A percentile compares a stretch with the other conserved stretches of the same genome.
Evolutionary conservation across 2,329 filamentous ascomycete genomes (phyloP).

Genomic region (Ophiosphaerella korrae): DNA sequence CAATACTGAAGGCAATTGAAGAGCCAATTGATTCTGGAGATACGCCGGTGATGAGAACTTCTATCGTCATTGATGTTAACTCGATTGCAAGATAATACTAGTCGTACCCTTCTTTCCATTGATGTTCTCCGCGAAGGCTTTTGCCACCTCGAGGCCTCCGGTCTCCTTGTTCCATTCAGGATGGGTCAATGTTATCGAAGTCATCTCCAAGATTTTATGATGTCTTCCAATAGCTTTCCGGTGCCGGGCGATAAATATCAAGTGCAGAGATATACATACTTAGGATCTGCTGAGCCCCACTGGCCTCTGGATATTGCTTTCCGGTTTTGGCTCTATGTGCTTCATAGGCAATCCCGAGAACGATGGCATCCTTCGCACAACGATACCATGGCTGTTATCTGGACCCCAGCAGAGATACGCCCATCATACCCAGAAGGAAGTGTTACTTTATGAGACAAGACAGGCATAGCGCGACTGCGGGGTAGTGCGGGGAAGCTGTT

Average conservation of each 20-base stretch:
- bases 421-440: neutral
- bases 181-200: conserved; percentile 38
- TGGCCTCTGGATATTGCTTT: too few species aligned
- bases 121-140: conserved; percentile 35
- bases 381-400: too few species aligned
- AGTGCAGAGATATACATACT: too few species aligned
- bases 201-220: conserved; percentile 1
- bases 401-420: too few species aligned
- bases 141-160: conserved; percentile 37
- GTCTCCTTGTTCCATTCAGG: conserved; percentile 40
- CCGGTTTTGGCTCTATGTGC: too few species aligned
- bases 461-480: neutral
- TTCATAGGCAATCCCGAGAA: too few species aligned
- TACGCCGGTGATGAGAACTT: conserved; percentile 48
- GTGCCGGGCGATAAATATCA: too few species aligned
- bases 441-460: neutral
- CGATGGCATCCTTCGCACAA: too few species aligned
- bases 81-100: neutral
- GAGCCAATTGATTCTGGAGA: conserved; percentile 39
- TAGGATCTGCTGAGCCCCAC: too few species aligned
- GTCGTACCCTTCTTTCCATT: conserved; percentile 31
- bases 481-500: too few species aligned
- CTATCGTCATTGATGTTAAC: conserved; percentile 4
- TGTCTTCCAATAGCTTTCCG: too few species aligned
- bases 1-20: conserved; percentile 32